phyloP scores from a whole-genome alignment of 75 land plant genomes.

The Larix kaempferi region DNA sequence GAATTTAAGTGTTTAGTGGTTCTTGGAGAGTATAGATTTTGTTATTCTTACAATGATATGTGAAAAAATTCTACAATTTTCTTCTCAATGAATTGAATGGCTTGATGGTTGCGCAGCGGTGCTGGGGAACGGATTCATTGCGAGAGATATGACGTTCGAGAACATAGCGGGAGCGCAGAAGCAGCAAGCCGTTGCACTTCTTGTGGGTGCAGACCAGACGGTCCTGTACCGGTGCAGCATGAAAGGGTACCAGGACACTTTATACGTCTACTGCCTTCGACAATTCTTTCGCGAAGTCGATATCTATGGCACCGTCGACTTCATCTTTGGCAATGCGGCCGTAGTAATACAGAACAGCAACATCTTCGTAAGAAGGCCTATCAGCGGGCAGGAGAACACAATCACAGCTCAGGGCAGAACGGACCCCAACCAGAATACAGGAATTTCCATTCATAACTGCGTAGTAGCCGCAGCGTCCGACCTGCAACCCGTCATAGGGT shows the following conservation, averaged over 20 bases:
- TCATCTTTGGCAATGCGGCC: slow-evolving; percentile 40
- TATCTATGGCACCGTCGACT: slow-evolving; percentile 38
- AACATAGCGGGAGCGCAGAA: slow-evolving; percentile 14
- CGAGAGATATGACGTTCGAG: slow-evolving; percentile 23
- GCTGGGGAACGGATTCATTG: slow-evolving; percentile 21
- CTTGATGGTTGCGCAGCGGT: slow-evolving; percentile 19
- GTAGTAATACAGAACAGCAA: slow-evolving; percentile 37
- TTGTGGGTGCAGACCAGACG: slow-evolving; percentile 41
- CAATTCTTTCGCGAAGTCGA: slow-evolving; percentile 47
- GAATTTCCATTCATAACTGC: slow-evolving; percentile 33
- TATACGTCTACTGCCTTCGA: slow-evolving; percentile 42
- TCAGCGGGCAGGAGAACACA: slow-evolving; percentile 30
- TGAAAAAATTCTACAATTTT: too few species aligned
- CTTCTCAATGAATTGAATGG: too few species aligned
- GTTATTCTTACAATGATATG: too few species aligned
- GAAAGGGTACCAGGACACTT: slow-evolving; percentile 69
- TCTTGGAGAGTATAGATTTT: too few species aligned
- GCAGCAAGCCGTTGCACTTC: slow-evolving; percentile 78
- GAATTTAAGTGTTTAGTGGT: too few species aligned
- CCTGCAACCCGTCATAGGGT: neutral
- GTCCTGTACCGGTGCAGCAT: slow-evolving; percentile 36
- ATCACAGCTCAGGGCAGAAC: slow-evolving; percentile 56
- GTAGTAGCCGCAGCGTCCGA: slow-evolving; percentile 6
- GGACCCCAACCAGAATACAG: slow-evolving; percentile 19
- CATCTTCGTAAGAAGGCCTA: slow-evolving; percentile 28